Evolutionary conservation across 2,329 filamentous ascomycete genomes (phyloP).

Genomic region (Trichoderma sp.): DNA sequence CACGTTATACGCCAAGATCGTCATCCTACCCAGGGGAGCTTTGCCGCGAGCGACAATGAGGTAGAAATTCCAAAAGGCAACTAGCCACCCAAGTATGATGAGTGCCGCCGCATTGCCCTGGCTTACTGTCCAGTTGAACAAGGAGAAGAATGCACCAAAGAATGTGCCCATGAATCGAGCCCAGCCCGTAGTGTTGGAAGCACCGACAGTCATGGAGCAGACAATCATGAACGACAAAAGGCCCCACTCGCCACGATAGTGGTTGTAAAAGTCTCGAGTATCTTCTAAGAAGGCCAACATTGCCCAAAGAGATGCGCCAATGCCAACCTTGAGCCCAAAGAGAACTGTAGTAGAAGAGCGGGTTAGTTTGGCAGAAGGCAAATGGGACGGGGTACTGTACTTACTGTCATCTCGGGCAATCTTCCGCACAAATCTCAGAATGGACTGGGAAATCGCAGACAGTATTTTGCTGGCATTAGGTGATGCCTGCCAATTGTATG

Average conservation of each 20-base stretch:
- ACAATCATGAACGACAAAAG: slow-evolving; percentile 93
- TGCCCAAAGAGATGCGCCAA: slow-evolving; percentile 81
- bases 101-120: slow-evolving; percentile 70
- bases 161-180: slow-evolving; percentile 81
- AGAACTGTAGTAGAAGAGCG: slow-evolving; percentile 40
- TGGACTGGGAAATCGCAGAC: slow-evolving; percentile 42
- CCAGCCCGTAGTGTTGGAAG: slow-evolving; percentile 84
- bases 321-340: slow-evolving; percentile 86
- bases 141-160: slow-evolving; percentile 71
- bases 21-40: slow-evolving; percentile 84
- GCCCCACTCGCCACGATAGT: slow-evolving; percentile 94
- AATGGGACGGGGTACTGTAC: slow-evolving; percentile 22
- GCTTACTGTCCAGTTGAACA: slow-evolving; percentile 73
- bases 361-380: background rate
- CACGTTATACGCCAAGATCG: slow-evolving; percentile 90
- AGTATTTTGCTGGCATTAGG: slow-evolving; percentile 44
- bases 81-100: slow-evolving; percentile 73
- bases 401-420: slow-evolving; percentile 52
- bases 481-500: slow-evolving; percentile 51
- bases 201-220: slow-evolving; percentile 91
- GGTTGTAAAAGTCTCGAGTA: slow-evolving; percentile 73
- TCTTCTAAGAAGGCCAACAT: slow-evolving; percentile 76
- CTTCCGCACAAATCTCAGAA: slow-evolving; percentile 45
- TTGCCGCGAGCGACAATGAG: slow-evolving; percentile 78
- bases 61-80: slow-evolving; percentile 78